Percentiles rank a stretch among this genome's conserved stretches.
phyloP scores from a whole-genome alignment of 495 filamentous ascomycete species.

The Trichoderma gamsii region DNA sequence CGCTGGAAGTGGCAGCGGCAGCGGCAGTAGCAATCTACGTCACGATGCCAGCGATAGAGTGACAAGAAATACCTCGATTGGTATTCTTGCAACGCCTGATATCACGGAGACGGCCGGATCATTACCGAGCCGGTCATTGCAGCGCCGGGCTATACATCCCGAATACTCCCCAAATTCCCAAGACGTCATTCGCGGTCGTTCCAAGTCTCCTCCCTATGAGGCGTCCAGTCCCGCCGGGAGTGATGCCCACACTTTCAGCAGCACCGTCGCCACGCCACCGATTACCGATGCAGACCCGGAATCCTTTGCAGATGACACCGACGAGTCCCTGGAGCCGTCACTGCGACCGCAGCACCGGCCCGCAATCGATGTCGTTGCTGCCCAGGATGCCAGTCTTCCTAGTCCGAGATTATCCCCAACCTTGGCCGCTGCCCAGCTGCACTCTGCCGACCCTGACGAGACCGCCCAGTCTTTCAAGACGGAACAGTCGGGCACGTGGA shows the following conservation, averaged over 20 bases:
- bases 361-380: conserved; percentile 54
- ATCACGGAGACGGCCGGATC: conserved; percentile 31
- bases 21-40: background rate
- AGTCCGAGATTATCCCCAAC: conserved; percentile 94
- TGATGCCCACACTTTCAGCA: conserved; percentile 43
- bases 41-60: conserved; percentile 1
- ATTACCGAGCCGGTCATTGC: conserved; percentile 26
- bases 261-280: conserved; percentile 51
- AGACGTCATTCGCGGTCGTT: conserved; percentile 39
- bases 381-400: conserved; percentile 85
- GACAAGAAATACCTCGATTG: conserved; percentile 8
- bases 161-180: conserved; percentile 29
- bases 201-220: conserved; percentile 39
- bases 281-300: conserved; percentile 49
- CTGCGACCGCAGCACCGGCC: conserved; percentile 31
- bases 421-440: conserved; percentile 66
- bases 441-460: conserved; percentile 30
- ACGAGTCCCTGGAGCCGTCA: conserved; percentile 37
- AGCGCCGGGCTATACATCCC: conserved; percentile 27
- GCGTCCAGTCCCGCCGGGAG: conserved; percentile 39
- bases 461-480: conserved; percentile 22
- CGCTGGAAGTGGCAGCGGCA: background rate
- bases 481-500: background rate
- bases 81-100: conserved; percentile 45
- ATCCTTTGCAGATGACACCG: conserved; percentile 37